Conservation (phyloP, 345 rosid genomes). For the Trapa incisa region DNA sequence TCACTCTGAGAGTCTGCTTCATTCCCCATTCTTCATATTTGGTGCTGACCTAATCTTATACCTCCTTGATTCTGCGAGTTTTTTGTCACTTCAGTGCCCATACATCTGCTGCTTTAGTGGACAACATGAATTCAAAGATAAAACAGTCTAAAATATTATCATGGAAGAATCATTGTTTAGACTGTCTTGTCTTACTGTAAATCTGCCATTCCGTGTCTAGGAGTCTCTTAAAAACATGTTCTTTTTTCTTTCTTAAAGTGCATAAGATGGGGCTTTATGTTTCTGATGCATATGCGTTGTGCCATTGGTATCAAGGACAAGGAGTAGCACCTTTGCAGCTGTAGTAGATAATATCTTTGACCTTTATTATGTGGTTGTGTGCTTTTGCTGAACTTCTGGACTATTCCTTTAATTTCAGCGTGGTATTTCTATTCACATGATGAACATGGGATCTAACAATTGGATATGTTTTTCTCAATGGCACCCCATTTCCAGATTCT, state of each 20-base stretch:
- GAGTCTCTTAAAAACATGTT: not conserved
- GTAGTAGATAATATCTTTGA: not conserved
- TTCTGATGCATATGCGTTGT: conserved; percentile 1
- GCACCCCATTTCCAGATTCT: conserved; percentile 11
- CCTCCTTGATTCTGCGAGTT: not conserved
- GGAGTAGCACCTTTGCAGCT: not conserved
- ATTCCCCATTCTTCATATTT: not conserved
- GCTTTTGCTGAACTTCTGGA: conserved; percentile 12
- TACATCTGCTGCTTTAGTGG: not conserved
- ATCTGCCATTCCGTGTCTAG: not conserved
- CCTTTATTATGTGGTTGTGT: conserved; percentile 7
- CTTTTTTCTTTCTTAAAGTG: not conserved
- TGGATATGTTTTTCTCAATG: conserved; percentile 4
- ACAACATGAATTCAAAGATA: not conserved
- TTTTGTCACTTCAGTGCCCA: not conserved
- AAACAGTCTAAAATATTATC: not conserved
- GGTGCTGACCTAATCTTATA: not conserved
- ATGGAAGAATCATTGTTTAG: not conserved
- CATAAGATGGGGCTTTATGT: not conserved
- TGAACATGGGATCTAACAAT: conserved; percentile 21
- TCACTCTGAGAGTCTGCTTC: not conserved
- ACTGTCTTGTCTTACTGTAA: not conserved
- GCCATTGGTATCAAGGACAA: not conserved
- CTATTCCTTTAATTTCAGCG: conserved; percentile 21
- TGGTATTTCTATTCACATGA: conserved; percentile 47